These are phyloP conservation scores for Moesziomyces parantarcticus DNA, from an alignment of 1,284 basidiomycete species.

Conservation along the genomic window DNA sequence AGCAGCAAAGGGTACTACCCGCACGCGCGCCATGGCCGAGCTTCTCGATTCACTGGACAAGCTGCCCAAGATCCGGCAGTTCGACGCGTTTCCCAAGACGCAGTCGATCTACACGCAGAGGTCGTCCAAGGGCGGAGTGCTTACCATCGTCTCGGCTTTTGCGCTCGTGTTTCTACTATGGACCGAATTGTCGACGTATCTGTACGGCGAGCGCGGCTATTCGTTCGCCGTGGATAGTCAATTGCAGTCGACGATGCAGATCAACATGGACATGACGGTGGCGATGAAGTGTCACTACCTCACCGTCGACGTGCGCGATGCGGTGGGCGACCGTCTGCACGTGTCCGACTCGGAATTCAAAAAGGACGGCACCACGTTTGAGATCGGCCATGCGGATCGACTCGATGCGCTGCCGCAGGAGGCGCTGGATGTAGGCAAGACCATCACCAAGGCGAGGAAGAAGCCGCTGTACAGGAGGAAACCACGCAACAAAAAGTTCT, in stretches of 20 bases:
- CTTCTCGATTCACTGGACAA: slow-evolving; percentile 59
- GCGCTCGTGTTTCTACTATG: slow-evolving; percentile 80
- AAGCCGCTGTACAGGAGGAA: slow-evolving; percentile 35
- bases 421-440: slow-evolving; percentile 56
- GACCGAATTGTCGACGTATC: slow-evolving; percentile 87
- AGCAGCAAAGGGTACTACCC: no score
- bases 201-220: slow-evolving; percentile 83
- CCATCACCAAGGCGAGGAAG: slow-evolving; percentile 40
- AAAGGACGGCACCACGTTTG: slow-evolving; percentile 81
- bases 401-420: slow-evolving; percentile 70
- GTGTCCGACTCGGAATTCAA: slow-evolving; percentile 80
- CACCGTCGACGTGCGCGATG: slow-evolving; percentile 89
- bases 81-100: slow-evolving; percentile 68
- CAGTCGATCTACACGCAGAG: slow-evolving; percentile 86
- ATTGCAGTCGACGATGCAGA: slow-evolving; percentile 58
- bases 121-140: slow-evolving; percentile 85
- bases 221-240: slow-evolving; percentile 56
- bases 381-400: slow-evolving; percentile 81
- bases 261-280: slow-evolving; percentile 66
- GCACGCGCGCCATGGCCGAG: slow-evolving; percentile 38
- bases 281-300: slow-evolving; percentile 70
- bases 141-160: slow-evolving; percentile 82
- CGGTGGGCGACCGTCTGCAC: slow-evolving; percentile 88
- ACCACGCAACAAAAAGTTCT: slow-evolving; percentile 68
- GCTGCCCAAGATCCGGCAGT: slow-evolving; percentile 63